Percentiles rank a stretch among this genome's conserved stretches.
Evolutionary conservation across 2,329 filamentous ascomycete genomes (phyloP).

Genomic region (Periconia macrospinosa): DNA sequence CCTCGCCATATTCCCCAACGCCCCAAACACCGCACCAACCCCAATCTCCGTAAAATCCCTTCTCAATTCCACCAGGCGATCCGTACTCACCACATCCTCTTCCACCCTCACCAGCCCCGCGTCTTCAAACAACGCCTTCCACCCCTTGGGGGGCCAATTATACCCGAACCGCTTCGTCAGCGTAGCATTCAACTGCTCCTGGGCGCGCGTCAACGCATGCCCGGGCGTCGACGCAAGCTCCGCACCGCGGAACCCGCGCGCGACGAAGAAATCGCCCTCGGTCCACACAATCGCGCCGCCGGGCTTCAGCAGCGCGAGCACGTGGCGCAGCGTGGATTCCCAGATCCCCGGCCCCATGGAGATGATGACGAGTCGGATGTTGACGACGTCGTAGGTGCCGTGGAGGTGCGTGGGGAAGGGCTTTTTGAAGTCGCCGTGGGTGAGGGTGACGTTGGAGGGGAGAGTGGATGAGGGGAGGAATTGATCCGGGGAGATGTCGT

Average conservation of each 20-base stretch:
- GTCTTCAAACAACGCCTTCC: constrained; percentile 15
- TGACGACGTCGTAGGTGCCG: constrained; percentile 33
- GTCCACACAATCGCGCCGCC: constrained; percentile 32
- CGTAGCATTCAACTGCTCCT: constrained; percentile 23
- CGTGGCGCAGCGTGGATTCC: constrained; percentile 22
- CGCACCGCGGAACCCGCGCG: constrained; percentile 22
- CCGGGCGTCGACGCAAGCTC: constrained; percentile 12
- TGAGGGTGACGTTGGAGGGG: constrained; percentile 24
- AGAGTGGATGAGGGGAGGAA: constrained; percentile 20
- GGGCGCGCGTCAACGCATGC: constrained; percentile 20
- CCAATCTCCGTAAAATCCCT: constrained; percentile 30
- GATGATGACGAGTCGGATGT: constrained; percentile 33
- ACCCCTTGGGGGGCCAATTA: constrained; percentile 21
- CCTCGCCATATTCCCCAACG: constrained; percentile 27
- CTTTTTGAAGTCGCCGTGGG: constrained; percentile 27
- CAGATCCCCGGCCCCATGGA: constrained; percentile 27
- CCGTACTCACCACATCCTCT: constrained; percentile 31
- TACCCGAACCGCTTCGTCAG: constrained; percentile 25
- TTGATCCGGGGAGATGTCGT: constrained; percentile 30
- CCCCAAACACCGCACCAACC: constrained; percentile 28
- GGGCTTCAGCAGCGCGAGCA: constrained; percentile 30
- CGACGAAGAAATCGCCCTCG: constrained; percentile 30
- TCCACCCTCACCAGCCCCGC: constrained; percentile 21
- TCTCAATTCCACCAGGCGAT: constrained; percentile 25
- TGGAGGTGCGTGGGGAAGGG: constrained; percentile 27